Conservation (phyloP, 2,329 filamentous ascomycete genomes). For the Karstenula rhodostoma region DNA sequence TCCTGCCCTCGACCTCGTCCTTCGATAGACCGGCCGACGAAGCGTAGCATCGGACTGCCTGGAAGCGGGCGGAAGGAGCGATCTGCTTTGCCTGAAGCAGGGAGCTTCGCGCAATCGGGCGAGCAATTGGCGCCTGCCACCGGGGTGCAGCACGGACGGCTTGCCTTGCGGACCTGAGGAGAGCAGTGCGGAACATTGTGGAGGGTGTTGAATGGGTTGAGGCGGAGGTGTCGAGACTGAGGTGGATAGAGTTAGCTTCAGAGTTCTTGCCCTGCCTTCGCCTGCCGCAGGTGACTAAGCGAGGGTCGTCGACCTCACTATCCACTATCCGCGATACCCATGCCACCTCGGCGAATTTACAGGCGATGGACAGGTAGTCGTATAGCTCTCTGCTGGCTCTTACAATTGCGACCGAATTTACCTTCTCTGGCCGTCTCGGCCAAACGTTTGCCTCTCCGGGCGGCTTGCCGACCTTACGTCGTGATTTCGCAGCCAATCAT, state of each 20-base stretch:
- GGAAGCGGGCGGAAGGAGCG: slow-evolving; percentile 69
- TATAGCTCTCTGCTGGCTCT: not conserved
- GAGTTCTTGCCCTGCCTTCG: slow-evolving; percentile 4
- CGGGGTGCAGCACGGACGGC: slow-evolving; percentile 53
- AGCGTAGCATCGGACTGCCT: slow-evolving; percentile 84
- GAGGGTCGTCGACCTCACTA: slow-evolving; percentile 6
- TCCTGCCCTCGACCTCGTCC: slow-evolving; percentile 88
- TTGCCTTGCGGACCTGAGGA: slow-evolving; percentile 77
- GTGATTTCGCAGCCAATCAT: slow-evolving; percentile 40
- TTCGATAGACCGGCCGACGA: slow-evolving; percentile 79
- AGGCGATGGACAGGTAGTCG: no score
- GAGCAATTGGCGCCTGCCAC: slow-evolving; percentile 60
- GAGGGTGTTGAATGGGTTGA: slow-evolving; percentile 29
- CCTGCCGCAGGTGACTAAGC: slow-evolving; percentile 12
- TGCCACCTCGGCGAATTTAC: not conserved
- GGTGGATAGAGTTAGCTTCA: slow-evolving; percentile 32
- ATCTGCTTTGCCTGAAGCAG: slow-evolving; percentile 69
- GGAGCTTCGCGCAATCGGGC: slow-evolving; percentile 67
- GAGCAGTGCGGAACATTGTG: slow-evolving; percentile 88
- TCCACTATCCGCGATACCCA: not conserved
- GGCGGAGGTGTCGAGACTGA: slow-evolving; percentile 32
- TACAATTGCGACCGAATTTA: not conserved
- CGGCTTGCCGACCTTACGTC: slow-evolving; percentile 30
- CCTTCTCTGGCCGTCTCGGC: slow-evolving; percentile 8
- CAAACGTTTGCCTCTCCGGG: slow-evolving; percentile 17